Evolutionary conservation across 805 yeast genomes (phyloP).

Genomic region (Pichia nakasei): DNA sequence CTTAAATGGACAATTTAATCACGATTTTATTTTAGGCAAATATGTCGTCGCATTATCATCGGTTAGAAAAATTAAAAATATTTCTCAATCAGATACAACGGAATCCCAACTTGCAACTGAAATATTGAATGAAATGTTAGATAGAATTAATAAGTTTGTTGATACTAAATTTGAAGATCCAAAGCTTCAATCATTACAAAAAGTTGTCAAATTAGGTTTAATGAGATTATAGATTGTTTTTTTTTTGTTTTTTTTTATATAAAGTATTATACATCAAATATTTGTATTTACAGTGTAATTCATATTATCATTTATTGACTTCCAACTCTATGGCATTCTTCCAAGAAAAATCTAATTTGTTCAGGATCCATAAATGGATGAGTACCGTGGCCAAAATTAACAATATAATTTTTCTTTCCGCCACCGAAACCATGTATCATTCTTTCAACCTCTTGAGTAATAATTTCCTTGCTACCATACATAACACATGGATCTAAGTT

Average conservation of each 20-base stretch:
- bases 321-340: conserved; percentile 37
- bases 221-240: conserved; percentile 7
- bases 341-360: conserved; percentile 70
- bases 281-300: too few species aligned
- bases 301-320: conserved; percentile 3
- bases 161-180: conserved; percentile 7
- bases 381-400: conserved; percentile 97
- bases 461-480: conserved; percentile 80
- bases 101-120: conserved; percentile 1
- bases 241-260: neutral
- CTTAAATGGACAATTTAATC: conserved; percentile 9
- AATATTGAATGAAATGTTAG: conserved; percentile 3
- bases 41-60: conserved; percentile 11
- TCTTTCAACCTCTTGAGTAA: conserved; percentile 68
- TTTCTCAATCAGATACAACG: neutral
- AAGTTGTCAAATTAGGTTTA: conserved; percentile 10
- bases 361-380: conserved; percentile 97
- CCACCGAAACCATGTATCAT: conserved; percentile 94
- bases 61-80: conserved; percentile 9
- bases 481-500: conserved; percentile 93
- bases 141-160: conserved; percentile 2
- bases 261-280: too few species aligned
- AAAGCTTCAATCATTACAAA: conserved; percentile 8
- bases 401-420: conserved; percentile 83
- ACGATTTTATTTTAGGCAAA: conserved; percentile 9